These are phyloP conservation scores for Dendrobium chrysotoxum DNA, from an alignment of 106 monocot genomes.

Conservation along the genomic window DNA sequence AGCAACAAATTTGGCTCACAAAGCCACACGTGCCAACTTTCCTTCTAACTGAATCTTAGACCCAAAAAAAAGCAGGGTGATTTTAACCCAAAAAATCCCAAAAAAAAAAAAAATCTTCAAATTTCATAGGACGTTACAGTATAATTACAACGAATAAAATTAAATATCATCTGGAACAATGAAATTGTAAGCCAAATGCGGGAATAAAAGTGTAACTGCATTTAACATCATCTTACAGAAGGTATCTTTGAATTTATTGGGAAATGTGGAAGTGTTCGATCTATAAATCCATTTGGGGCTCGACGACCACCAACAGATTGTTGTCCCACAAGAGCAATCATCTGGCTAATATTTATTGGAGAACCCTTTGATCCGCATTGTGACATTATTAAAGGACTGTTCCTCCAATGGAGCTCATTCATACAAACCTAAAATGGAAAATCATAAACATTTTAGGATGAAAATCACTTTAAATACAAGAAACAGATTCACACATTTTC, in stretches of 20 bases:
- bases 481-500: neutral
- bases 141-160: neutral
- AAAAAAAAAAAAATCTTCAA: neutral
- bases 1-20: neutral
- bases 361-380: conserved; percentile 99
- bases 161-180: neutral
- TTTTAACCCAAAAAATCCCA: neutral
- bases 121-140: neutral
- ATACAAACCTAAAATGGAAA: conserved; percentile 64
- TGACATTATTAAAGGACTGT: conserved; percentile 98
- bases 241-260: conserved; percentile 79
- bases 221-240: conserved; percentile 46
- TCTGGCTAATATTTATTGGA: conserved; percentile 88
- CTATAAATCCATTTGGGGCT: conserved; percentile 95
- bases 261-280: conserved; percentile 93
- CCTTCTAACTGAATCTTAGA: neutral
- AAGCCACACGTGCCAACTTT: neutral
- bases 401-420: conserved; percentile 88
- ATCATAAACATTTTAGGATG: neutral
- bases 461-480: neutral
- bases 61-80: neutral
- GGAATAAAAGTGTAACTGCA: neutral
- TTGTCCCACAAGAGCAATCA: conserved; percentile 96
- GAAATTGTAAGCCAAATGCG: neutral
- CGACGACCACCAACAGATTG: conserved; percentile 96